Evolutionary conservation across 371 early-diverging fungal genomes (phyloP).

Genomic region (Saksenaea vasiformis): DNA sequence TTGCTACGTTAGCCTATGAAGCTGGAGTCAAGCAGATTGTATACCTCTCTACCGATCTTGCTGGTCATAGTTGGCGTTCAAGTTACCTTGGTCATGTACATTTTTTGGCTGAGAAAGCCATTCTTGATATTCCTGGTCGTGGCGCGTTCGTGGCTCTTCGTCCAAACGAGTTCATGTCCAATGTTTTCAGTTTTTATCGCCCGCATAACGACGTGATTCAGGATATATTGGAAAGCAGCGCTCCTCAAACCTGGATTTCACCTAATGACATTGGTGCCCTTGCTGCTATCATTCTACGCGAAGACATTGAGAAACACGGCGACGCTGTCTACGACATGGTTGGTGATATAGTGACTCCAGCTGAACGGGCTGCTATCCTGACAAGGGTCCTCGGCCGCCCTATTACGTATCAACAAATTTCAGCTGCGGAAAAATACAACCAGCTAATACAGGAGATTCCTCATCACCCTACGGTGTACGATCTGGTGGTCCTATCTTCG

Average conservation of each 20-base stretch:
- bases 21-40: slow-evolving; percentile 21
- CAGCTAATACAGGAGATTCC: not conserved
- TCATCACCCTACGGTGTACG: not conserved
- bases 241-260: slow-evolving; percentile 9
- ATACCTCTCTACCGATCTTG: slow-evolving; percentile 14
- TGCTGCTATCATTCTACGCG: slow-evolving; percentile 13
- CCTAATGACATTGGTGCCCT: slow-evolving; percentile 18
- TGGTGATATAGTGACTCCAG: slow-evolving; percentile 1
- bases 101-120: slow-evolving; percentile 14
- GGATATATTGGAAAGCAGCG: slow-evolving; percentile 5
- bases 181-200: slow-evolving; percentile 6
- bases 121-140: slow-evolving; percentile 19
- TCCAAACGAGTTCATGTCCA: slow-evolving; percentile 38
- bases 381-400: slow-evolving; percentile 6
- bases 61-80: not conserved
- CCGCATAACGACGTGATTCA: not conserved
- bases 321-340: slow-evolving; percentile 19
- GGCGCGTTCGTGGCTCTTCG: slow-evolving; percentile 29
- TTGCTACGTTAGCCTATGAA: slow-evolving; percentile 16
- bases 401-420: slow-evolving; percentile 7
- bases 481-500: not conserved
- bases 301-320: slow-evolving; percentile 20
- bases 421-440: slow-evolving; percentile 8
- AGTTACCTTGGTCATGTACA: not conserved
- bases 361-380: slow-evolving; percentile 13